These are phyloP conservation scores for Magnolia officinalis DNA, from an alignment of 164 flowering plant genomes.

Conservation along the genomic window DNA sequence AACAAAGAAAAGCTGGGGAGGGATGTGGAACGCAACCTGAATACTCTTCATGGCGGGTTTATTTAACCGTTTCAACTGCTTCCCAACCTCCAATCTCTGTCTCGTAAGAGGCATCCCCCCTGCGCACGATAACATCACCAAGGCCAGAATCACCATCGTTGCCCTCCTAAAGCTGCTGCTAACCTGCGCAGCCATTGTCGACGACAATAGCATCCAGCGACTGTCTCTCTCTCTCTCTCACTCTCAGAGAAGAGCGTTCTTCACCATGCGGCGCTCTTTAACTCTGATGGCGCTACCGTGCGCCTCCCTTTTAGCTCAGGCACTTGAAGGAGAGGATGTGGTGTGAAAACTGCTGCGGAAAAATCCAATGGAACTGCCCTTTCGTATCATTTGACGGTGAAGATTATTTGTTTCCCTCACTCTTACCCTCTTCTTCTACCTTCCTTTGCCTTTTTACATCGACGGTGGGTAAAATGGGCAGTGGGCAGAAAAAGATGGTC, in stretches of 20 bases:
- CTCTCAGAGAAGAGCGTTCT: background rate
- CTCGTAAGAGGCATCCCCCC: constrained; percentile 26
- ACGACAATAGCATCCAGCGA: background rate
- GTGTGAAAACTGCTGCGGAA: background rate
- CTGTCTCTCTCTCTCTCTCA: background rate
- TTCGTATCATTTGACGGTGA: background rate
- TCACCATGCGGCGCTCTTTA: background rate
- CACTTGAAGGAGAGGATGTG: background rate
- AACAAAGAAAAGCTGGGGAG: background rate
- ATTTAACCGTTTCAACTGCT: constrained; percentile 79
- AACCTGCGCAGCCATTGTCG: constrained; percentile 13
- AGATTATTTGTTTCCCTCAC: background rate
- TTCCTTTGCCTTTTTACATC: background rate
- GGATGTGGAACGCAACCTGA: constrained; percentile 37
- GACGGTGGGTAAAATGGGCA: background rate
- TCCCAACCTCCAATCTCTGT: constrained; percentile 70
- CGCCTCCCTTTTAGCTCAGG: constrained; percentile 1
- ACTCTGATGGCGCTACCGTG: constrained; percentile 5
- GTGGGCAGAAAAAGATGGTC: background rate
- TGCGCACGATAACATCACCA: constrained; percentile 27
- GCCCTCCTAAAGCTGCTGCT: constrained; percentile 5
- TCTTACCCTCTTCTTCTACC: background rate
- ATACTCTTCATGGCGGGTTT: constrained; percentile 68
- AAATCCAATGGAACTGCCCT: background rate
- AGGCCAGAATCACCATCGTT: constrained; percentile 11